phyloP scores from a whole-genome alignment of 2,329 filamentous ascomycete species.

The Ceratocystiopsis minuta region DNA sequence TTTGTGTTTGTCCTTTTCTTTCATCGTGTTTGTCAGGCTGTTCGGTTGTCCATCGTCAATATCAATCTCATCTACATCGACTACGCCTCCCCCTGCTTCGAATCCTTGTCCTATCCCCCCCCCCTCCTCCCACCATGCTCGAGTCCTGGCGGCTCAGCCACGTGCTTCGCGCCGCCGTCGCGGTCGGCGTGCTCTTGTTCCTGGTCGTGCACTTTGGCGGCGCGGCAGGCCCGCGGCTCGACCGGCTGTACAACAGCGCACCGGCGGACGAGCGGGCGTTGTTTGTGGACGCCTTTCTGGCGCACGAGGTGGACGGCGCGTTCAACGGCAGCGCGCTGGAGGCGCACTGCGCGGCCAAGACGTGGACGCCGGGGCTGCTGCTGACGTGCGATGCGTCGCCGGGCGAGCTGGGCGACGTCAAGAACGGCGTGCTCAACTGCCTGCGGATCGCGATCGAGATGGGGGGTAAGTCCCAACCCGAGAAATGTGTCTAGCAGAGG shows the following conservation, averaged over 20 bases:
- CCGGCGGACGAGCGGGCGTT: conserved; percentile 17
- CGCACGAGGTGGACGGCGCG: conserved; percentile 16
- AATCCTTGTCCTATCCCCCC: too few relatives aligned
- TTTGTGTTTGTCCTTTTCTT: too few relatives aligned
- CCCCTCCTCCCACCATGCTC: background rate
- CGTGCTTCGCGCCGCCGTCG: background rate
- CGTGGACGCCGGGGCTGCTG: conserved; percentile 23
- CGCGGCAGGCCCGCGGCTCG: too few relatives aligned
- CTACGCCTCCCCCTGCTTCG: too few relatives aligned
- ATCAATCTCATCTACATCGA: too few relatives aligned
- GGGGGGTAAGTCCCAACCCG: conserved; percentile 21
- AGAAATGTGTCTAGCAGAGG: too few relatives aligned
- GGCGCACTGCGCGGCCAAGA: conserved; percentile 18
- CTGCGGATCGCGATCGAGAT: conserved; percentile 28
- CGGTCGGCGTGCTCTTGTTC: background rate
- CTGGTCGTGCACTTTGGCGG: background rate
- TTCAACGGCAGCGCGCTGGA: conserved; percentile 16
- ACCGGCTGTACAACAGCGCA: background rate
- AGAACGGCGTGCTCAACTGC: conserved; percentile 27
- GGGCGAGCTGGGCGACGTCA: conserved; percentile 25
- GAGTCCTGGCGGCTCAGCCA: background rate
- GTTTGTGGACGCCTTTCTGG: conserved; percentile 18
- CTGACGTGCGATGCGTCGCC: conserved; percentile 24
- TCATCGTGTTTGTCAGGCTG: too few relatives aligned
- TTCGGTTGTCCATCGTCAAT: too few relatives aligned